These are phyloP conservation scores for Aschersonia sp. DNA, from an alignment of 2,329 filamentous ascomycete genomes.

Conservation along the genomic window DNA sequence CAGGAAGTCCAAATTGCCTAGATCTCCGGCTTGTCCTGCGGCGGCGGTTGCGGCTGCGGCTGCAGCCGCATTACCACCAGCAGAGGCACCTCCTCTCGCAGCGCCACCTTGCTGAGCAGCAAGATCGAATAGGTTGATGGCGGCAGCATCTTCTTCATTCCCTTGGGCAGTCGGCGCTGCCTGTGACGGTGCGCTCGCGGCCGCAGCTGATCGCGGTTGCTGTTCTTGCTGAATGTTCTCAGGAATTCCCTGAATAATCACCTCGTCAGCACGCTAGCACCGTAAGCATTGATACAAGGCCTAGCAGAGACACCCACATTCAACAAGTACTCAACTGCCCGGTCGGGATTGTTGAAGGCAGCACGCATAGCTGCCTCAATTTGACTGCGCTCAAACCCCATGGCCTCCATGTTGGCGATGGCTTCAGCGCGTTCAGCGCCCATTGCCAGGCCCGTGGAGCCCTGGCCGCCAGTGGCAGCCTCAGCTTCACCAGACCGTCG, in stretches of 20 bases:
- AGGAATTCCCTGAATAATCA: conserved; percentile 62
- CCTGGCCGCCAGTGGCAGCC: conserved; percentile 23
- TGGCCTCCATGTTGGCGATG: conserved; percentile 86
- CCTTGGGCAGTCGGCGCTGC: conserved; percentile 18
- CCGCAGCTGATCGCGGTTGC: conserved; percentile 29
- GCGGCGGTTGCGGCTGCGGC: conserved; percentile 34
- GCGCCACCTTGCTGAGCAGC: conserved; percentile 58
- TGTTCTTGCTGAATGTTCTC: conserved; percentile 66
- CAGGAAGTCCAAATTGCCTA: conserved; percentile 81
- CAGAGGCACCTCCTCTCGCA: conserved; percentile 24
- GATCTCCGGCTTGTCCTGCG: conserved; percentile 33
- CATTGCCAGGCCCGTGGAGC: conserved; percentile 69
- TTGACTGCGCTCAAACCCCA: conserved; percentile 82
- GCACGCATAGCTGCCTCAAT: conserved; percentile 93
- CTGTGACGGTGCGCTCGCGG: conserved; percentile 21
- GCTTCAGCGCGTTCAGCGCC: conserved; percentile 70
- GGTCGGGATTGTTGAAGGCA: conserved; percentile 92
- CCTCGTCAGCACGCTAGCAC: neutral
- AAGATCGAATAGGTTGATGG: conserved; percentile 83
- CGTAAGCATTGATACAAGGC: neutral
- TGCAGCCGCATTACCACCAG: conserved; percentile 22
- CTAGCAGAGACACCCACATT: conserved; percentile 42
- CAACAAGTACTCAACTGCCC: conserved; percentile 90
- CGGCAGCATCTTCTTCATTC: conserved; percentile 48
- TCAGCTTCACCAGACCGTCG: conserved; percentile 26